Percentiles rank a stretch among this genome's conserved stretches.
These are phyloP conservation scores for Eucalyptus cloeziana DNA, from an alignment of 345 rosid species.

Conservation along the genomic window DNA sequence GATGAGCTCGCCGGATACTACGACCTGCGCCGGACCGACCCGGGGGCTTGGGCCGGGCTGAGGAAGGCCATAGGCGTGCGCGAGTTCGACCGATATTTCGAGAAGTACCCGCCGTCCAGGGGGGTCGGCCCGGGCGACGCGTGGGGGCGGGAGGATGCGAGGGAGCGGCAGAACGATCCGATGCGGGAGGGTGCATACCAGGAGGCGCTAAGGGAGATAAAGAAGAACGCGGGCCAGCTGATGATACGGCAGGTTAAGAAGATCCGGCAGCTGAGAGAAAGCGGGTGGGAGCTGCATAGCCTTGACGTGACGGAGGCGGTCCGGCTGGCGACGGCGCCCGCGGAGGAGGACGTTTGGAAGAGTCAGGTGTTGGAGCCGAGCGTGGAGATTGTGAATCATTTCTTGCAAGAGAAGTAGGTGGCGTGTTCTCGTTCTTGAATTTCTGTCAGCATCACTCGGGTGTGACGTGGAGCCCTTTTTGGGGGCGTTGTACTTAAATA, in stretches of 20 bases:
- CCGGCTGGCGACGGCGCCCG: slow-evolving; percentile 8
- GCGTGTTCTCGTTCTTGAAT: no score
- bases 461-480: no score
- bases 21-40: no score
- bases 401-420: no score
- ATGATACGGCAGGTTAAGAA: slow-evolving; percentile 64
- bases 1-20: no score
- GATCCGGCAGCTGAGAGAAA: slow-evolving; percentile 34
- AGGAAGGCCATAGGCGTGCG: no score
- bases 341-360: slow-evolving; percentile 38
- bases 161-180: background rate
- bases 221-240: slow-evolving; percentile 58
- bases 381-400: no score
- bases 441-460: no score
- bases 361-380: slow-evolving; percentile 22
- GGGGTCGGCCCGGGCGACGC: no score
- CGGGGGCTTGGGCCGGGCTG: accelerated
- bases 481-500: no score
- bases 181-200: slow-evolving; percentile 33
- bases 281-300: slow-evolving; percentile 59
- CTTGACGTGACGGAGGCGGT: slow-evolving; percentile 66
- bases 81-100: no score
- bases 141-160: background rate
- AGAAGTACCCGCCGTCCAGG: no score
- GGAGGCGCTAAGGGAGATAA: slow-evolving; percentile 55